Conservation (phyloP, 495 filamentous ascomycete species). For the Cairneyella variabilis region DNA sequence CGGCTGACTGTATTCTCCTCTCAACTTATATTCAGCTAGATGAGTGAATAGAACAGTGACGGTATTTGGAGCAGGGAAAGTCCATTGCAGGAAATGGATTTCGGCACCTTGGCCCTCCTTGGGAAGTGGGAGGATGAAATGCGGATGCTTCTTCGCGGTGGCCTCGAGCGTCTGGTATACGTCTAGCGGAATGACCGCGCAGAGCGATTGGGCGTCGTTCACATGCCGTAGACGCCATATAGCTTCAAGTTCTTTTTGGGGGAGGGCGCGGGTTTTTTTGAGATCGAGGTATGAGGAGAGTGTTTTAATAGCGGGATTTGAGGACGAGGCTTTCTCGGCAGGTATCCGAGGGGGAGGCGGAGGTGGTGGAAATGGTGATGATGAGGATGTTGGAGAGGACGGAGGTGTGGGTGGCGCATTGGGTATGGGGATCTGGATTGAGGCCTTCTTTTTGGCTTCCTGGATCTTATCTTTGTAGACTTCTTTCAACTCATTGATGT, state of each 20-base stretch:
- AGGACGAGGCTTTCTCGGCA: slow-evolving; percentile 30
- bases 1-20: slow-evolving; percentile 82
- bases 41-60: slow-evolving; percentile 89
- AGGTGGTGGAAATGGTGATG: slow-evolving; percentile 28
- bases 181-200: slow-evolving; percentile 68
- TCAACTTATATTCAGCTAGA: slow-evolving; percentile 84
- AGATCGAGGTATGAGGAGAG: slow-evolving; percentile 82
- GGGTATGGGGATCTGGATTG: slow-evolving; percentile 30
- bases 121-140: slow-evolving; percentile 88
- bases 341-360: slow-evolving; percentile 32
- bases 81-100: slow-evolving; percentile 81
- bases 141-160: slow-evolving; percentile 69
- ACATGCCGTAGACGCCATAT: slow-evolving; percentile 92
- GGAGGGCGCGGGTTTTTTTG: slow-evolving; percentile 66
- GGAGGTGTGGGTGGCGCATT: slow-evolving; percentile 29
- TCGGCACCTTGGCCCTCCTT: slow-evolving; percentile 66
- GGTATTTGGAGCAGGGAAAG: slow-evolving; percentile 58
- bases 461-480: slow-evolving; percentile 82
- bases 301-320: slow-evolving; percentile 64
- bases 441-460: slow-evolving; percentile 33
- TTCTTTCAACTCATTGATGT: slow-evolving; percentile 72
- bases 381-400: not conserved
- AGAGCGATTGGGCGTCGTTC: slow-evolving; percentile 62
- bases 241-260: slow-evolving; percentile 75
- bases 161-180: slow-evolving; percentile 66